Conservation (phyloP, 2,329 filamentous ascomycete species). For the Dendryphion nanum region DNA sequence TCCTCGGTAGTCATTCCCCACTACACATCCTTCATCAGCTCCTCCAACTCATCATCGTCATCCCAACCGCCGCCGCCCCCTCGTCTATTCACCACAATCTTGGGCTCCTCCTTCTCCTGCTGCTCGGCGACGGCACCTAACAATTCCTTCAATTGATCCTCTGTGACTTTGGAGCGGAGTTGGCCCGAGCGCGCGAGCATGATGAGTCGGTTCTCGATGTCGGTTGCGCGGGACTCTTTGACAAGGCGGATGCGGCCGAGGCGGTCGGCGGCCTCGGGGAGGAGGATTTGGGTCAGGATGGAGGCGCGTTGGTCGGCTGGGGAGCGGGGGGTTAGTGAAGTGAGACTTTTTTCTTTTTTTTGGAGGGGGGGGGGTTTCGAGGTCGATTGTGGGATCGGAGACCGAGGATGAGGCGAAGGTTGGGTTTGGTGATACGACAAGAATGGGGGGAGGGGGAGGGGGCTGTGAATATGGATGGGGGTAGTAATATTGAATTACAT, state of each 20-base stretch:
- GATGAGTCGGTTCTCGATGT: conserved; percentile 91
- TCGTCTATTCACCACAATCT: conserved; percentile 81
- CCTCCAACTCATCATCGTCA: conserved; percentile 73
- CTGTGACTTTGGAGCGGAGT: conserved; percentile 81
- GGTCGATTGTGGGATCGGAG: conserved; percentile 4
- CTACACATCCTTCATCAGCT: conserved; percentile 38
- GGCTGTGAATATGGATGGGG: no score
- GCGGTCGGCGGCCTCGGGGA: conserved; percentile 89
- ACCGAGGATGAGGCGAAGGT: conserved; percentile 4
- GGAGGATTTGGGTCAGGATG: conserved; percentile 88
- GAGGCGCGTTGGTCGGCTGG: conserved; percentile 66
- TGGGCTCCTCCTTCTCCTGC: conserved; percentile 61
- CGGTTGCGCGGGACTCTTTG: conserved; percentile 84
- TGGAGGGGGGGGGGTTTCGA: conserved; percentile 2
- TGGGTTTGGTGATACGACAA: no score
- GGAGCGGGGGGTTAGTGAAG: background rate
- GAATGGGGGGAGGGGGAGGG: no score
- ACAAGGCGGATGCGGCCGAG: conserved; percentile 93
- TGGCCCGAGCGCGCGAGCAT: conserved; percentile 87
- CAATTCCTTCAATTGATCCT: conserved; percentile 90
- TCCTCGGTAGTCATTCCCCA: no score
- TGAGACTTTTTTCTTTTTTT: background rate
- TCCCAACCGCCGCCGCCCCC: conserved; percentile 77
- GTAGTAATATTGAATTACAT: conserved; percentile 6
- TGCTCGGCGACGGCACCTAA: conserved; percentile 78